Conservation (phyloP, 1,284 basidiomycete species). For the Trametes hirsuta region DNA sequence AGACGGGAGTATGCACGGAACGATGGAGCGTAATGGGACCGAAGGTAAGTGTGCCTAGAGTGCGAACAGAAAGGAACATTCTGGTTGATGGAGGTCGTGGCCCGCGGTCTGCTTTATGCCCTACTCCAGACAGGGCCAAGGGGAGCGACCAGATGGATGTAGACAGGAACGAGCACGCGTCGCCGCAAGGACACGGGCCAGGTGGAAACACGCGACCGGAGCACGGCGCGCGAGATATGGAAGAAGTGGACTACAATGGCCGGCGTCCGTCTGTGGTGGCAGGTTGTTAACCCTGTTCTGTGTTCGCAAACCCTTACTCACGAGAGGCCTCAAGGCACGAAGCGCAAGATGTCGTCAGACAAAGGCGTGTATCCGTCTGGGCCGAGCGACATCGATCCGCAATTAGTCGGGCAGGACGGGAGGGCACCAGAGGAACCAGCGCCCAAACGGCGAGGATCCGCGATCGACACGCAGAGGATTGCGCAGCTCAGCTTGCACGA, state of each 20-base stretch:
- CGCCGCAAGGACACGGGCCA: constrained; percentile 22
- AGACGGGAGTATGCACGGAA: constrained; percentile 14
- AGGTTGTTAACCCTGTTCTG: constrained; percentile 24
- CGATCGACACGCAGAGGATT: constrained; percentile 73
- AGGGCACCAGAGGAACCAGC: constrained; percentile 70
- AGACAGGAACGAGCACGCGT: constrained; percentile 37
- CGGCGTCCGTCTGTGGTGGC: constrained; percentile 45
- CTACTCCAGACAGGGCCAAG: constrained; percentile 39
- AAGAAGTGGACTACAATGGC: constrained; percentile 64
- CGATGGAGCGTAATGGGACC: constrained; percentile 16
- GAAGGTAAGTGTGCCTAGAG: constrained; percentile 20
- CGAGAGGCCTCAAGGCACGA: constrained; percentile 61
- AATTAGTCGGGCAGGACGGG: constrained; percentile 67
- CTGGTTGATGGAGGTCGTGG: constrained; percentile 26
- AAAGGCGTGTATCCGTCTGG: constrained; percentile 50
- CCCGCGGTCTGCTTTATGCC: constrained; percentile 16
- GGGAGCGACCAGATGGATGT: constrained; percentile 50
- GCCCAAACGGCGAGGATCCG: constrained; percentile 78
- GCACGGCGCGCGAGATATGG: constrained; percentile 34
- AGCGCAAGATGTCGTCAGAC: constrained; percentile 81
- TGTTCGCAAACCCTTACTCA: constrained; percentile 25
- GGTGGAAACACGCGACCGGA: constrained; percentile 23
- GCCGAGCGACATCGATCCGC: constrained; percentile 65
- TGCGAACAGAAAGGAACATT: constrained; percentile 14
- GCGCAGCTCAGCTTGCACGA: constrained; percentile 74